Evolutionary conservation across 805 yeast genomes (phyloP), one percentile per base, ranked within the genome.

Genomic region (Tanozyma kutaoensis): DNA sequence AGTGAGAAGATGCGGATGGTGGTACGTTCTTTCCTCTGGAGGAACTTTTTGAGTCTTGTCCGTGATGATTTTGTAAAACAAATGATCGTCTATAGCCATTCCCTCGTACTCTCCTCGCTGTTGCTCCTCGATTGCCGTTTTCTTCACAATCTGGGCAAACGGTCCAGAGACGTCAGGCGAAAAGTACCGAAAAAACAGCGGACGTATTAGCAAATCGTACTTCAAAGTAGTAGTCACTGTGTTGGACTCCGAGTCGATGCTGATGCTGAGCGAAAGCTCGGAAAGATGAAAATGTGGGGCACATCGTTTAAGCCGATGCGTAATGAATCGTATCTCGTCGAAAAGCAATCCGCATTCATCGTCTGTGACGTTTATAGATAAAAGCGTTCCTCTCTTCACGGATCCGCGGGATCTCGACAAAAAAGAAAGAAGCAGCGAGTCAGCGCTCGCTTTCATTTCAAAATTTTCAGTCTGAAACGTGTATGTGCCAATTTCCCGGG

Each of bases 51-150:
- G 37, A 1, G 78, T 69, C 28, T 58, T 45, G 10, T 60, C 55
- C 0, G 75, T 62, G 22, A 72, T 57, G 3, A 61, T 34, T 15
- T 62, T 62, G 42, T 73, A 73, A 35, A 73, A 72, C 10, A 58
- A 32, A 20, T 51, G 54, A 1, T 63, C 43, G 12, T 52, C 45
- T 11, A 48, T 42, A 10, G 50, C 46, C n/a, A 31, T 13, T n/a
- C 23, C 4, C 11, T 20, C 28, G 13, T 25, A 29, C 3, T 12
- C 9, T 10, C 20, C 20, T 10, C 8, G 20, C 20, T 10, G 20
- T 17, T 13, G 13, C 14, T 22, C 18, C 9, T 20, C 15, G 14
- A 16, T 14, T 14, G 19, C 8, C n/a, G 23, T 22, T 8, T 23
- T 30, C 19, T 14, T 11, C 15, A 35, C 15, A 4, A 30, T 23